phyloP scores from a whole-genome alignment of 306 rosid species.

The Acacia crassicarpa region DNA sequence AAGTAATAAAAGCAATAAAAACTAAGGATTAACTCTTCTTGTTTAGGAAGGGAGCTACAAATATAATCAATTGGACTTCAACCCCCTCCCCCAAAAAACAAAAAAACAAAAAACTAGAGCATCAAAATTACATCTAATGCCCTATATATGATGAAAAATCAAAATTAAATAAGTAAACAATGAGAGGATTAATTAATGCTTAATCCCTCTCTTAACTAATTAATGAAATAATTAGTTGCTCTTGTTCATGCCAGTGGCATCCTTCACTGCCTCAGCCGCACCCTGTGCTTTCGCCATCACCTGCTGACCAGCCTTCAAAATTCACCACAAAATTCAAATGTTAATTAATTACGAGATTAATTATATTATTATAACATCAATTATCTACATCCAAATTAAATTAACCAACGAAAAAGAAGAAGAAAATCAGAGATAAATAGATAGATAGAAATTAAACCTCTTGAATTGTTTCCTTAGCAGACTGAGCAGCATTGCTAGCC shows the following conservation, averaged over 20 bases:
- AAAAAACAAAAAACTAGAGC: neutral
- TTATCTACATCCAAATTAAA: too few relatives aligned
- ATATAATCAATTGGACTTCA: too few relatives aligned
- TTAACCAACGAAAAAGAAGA: too few relatives aligned
- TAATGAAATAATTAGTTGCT: constrained; percentile 14
- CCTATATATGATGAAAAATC: neutral
- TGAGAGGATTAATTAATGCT: neutral
- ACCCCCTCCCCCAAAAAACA: too few relatives aligned
- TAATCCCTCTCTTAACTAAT: neutral
- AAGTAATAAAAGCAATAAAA: too few relatives aligned
- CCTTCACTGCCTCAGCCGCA: constrained; percentile 58
- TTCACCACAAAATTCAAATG: neutral
- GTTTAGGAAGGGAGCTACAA: too few relatives aligned
- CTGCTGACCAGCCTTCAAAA: constrained; percentile 50
- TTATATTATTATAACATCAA: too few relatives aligned
- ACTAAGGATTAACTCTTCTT: too few relatives aligned
- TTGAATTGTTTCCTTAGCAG: constrained; percentile 50
- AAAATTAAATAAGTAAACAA: neutral
- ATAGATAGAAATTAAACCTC: constrained; percentile 21
- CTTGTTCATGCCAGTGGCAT: constrained; percentile 71
- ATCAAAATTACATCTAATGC: constrained; percentile 17
- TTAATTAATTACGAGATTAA: too few relatives aligned
- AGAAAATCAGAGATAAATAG: neutral
- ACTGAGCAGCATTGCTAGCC: constrained; percentile 50
- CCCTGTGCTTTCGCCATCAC: constrained; percentile 50